A percentile compares a stretch with the other conserved stretches of the same genome.
Conservation (phyloP, 148 eudicot genomes). For the Chenopodium formosanum region DNA sequence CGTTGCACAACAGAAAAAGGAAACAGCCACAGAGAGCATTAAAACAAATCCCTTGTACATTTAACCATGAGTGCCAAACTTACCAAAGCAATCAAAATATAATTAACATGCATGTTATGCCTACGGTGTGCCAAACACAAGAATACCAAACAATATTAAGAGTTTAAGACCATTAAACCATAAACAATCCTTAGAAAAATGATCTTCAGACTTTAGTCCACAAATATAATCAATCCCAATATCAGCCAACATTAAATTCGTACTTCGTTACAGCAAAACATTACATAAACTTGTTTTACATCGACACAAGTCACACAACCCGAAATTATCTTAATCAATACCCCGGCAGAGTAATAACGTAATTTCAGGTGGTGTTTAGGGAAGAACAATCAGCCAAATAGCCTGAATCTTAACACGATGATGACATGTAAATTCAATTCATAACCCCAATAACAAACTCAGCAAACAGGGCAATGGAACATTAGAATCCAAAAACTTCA, state of each 20-base stretch:
- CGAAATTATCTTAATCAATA: background rate
- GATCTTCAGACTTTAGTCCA: background rate
- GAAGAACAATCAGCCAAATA: background rate
- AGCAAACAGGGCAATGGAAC: no score
- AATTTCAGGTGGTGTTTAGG: no score
- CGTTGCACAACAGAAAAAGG: background rate
- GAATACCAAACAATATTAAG: conserved; percentile 2
- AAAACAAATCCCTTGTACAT: background rate
- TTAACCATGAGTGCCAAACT: conserved; percentile 1
- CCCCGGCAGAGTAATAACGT: no score
- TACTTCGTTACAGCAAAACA: background rate
- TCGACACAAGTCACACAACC: no score
- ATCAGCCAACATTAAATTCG: background rate
- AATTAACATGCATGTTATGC: background rate
- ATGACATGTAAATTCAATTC: no score
- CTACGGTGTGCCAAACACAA: background rate
- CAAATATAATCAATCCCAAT: background rate
- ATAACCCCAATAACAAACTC: background rate
- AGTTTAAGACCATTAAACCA: background rate
- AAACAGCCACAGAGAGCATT: background rate
- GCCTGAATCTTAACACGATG: no score
- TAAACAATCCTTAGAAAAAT: no score
- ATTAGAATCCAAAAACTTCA: no score
- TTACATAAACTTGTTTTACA: background rate
- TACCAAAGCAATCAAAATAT: background rate